phyloP scores from a whole-genome alignment of 169 alveolate genomes.

The Plasmodium billcollinsi region DNA sequence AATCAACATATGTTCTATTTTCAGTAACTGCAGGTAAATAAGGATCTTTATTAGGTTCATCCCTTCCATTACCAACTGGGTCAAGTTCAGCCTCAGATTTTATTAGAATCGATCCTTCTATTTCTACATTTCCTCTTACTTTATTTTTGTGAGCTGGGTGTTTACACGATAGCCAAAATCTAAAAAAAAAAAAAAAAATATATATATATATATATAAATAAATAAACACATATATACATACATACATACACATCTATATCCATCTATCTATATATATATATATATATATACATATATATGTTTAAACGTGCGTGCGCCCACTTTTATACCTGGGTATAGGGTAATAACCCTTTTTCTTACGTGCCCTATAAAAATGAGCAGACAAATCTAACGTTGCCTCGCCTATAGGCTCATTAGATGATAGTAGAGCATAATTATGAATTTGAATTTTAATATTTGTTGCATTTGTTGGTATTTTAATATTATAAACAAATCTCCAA shows the following conservation, averaged over 20 bases:
- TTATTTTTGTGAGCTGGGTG: slow-evolving; percentile 88
- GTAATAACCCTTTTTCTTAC: slow-evolving; percentile 84
- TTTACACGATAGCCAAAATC: slow-evolving; percentile 85
- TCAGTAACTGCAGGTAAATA: slow-evolving; percentile 90
- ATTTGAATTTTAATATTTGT: slow-evolving; percentile 90
- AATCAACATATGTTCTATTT: slow-evolving; percentile 91
- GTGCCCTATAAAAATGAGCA: slow-evolving; percentile 87
- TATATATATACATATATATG: neutral
- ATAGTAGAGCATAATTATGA: slow-evolving; percentile 81
- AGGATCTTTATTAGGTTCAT: slow-evolving; percentile 93
- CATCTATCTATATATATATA: neutral
- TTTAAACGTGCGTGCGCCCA: neutral
- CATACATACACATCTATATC: neutral
- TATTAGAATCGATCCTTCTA: slow-evolving; percentile 89
- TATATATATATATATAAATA: neutral
- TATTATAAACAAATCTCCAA: slow-evolving; percentile 91
- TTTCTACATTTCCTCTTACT: slow-evolving; percentile 90
- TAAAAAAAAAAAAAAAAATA: neutral
- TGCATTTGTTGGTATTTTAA: slow-evolving; percentile 90
- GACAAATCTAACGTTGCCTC: slow-evolving; percentile 89
- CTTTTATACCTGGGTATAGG: slow-evolving; percentile 82
- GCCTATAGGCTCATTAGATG: slow-evolving; percentile 89
- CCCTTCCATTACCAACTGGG: slow-evolving; percentile 94
- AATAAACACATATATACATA: neutral
- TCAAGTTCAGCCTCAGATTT: slow-evolving; percentile 87